A percentile compares a stretch with the other conserved stretches of the same genome.
phyloP scores from a whole-genome alignment of 768 basidiomycete genomes.

The Tulasnella sp. region DNA sequence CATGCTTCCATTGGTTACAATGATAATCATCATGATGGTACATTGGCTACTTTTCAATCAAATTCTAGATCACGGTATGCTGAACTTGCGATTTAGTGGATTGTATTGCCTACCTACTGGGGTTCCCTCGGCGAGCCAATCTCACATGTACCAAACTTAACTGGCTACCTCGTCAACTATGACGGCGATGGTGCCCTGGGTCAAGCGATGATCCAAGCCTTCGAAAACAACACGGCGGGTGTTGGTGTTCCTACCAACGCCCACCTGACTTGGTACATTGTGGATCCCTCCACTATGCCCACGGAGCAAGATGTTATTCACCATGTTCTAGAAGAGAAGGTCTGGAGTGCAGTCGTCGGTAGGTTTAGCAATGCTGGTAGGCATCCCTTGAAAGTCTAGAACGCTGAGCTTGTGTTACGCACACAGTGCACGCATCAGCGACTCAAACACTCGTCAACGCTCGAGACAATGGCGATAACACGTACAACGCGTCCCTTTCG shows the following conservation, averaged over 20 bases:
- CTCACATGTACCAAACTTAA: constrained; percentile 26
- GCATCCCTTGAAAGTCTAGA: no score
- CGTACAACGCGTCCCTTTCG: constrained; percentile 9
- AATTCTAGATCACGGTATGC: no score
- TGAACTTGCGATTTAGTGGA: neutral
- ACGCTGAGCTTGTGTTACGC: neutral
- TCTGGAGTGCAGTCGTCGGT: constrained; percentile 37
- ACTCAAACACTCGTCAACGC: constrained; percentile 12
- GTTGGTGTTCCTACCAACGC: constrained; percentile 11
- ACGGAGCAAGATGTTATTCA: constrained; percentile 26
- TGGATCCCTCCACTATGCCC: constrained; percentile 21
- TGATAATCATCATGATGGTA: no score
- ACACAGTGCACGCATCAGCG: constrained; percentile 12
- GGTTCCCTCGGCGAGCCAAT: constrained; percentile 22
- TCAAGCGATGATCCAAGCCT: constrained; percentile 24
- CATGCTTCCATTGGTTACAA: no score
- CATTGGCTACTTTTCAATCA: no score
- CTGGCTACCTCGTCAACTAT: constrained; percentile 34
- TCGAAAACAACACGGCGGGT: constrained; percentile 22
- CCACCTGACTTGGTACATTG: neutral
- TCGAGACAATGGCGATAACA: constrained; percentile 10
- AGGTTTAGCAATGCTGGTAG: constrained; percentile 12
- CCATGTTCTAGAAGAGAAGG: constrained; percentile 30
- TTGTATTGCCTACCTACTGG: constrained; percentile 18
- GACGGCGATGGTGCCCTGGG: constrained; percentile 30